These are phyloP conservation scores for Ophiocordyceps camponoti-rufipedis DNA, from an alignment of 2,329 filamentous ascomycete species.

Conservation along the genomic window DNA sequence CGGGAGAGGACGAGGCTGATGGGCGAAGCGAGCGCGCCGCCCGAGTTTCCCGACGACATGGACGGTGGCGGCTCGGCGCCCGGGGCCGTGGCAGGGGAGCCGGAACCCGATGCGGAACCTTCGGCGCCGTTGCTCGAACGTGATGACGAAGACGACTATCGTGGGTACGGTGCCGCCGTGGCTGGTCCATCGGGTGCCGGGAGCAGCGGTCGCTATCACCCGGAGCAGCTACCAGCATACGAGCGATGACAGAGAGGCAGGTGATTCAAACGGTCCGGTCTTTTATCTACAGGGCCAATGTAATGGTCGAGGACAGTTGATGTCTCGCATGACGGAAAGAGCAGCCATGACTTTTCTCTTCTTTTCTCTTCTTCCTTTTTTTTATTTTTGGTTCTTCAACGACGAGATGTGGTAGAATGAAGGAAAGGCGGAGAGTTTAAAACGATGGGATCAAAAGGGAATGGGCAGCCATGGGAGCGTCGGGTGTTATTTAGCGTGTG, in stretches of 20 bases:
- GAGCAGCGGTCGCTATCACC: neutral
- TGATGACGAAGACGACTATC: conserved; percentile 15
- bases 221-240: conserved; percentile 21
- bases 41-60: conserved; percentile 35
- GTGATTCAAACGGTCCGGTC: neutral
- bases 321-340: too few species aligned
- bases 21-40: conserved; percentile 44
- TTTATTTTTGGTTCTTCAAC: neutral
- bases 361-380: neutral
- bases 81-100: conserved; percentile 9
- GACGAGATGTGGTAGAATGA: too few species aligned
- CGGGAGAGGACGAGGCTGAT: conserved; percentile 49
- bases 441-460: neutral
- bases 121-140: conserved; percentile 33
- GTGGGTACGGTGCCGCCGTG: conserved; percentile 7
- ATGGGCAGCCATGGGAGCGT: neutral
- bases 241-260: conserved; percentile 12
- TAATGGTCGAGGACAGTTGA: too few species aligned
- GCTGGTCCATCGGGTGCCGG: conserved; percentile 7
- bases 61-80: conserved; percentile 15
- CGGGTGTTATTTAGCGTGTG: neutral
- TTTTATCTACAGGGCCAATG: neutral
- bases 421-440: too few species aligned
- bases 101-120: conserved; percentile 17
- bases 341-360: too few species aligned